Evolutionary conservation across 2,329 filamentous ascomycete species (phyloP).

Genomic region (Harringtonia aguacate): DNA sequence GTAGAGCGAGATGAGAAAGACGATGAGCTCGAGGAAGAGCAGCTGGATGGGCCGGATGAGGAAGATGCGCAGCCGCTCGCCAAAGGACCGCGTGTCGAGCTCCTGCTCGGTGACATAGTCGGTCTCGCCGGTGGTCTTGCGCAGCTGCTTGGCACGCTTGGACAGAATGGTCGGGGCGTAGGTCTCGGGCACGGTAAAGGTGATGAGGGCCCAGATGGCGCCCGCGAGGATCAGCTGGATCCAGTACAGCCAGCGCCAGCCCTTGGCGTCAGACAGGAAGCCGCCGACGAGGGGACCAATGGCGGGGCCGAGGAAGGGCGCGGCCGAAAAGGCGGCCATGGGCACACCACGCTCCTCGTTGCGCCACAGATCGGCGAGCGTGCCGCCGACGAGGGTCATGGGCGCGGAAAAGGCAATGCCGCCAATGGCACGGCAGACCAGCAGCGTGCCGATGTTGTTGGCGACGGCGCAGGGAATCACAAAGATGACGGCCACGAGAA

Average conservation of each 20-base stretch:
- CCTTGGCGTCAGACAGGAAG: conserved; percentile 24
- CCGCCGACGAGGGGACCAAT: conserved; percentile 69
- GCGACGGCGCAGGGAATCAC: conserved; percentile 71
- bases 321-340: conserved; percentile 77
- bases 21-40: conserved; percentile 73
- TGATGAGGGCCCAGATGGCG: conserved; percentile 62
- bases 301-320: conserved; percentile 73
- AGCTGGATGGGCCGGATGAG: conserved; percentile 76
- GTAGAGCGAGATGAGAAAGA: conserved; percentile 73
- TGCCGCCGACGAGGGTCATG: conserved; percentile 79
- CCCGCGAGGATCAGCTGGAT: conserved; percentile 69
- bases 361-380: conserved; percentile 72
- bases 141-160: conserved; percentile 58
- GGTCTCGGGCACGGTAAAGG: conserved; percentile 84
- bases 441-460: conserved; percentile 63
- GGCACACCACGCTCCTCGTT: conserved; percentile 77
- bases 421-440: conserved; percentile 68
- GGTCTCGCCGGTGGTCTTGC: conserved; percentile 54
- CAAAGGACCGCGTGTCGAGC: conserved; percentile 59
- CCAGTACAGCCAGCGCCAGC: conserved; percentile 28
- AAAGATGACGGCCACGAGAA: conserved; percentile 64
- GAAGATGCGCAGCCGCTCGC: conserved; percentile 62
- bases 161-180: conserved; percentile 73
- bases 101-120: conserved; percentile 72
- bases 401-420: conserved; percentile 78